Base-by-base conservation (phyloP, 2,329 filamentous ascomycete genomes). In the Neofusicoccum umdonicola region DNA sequence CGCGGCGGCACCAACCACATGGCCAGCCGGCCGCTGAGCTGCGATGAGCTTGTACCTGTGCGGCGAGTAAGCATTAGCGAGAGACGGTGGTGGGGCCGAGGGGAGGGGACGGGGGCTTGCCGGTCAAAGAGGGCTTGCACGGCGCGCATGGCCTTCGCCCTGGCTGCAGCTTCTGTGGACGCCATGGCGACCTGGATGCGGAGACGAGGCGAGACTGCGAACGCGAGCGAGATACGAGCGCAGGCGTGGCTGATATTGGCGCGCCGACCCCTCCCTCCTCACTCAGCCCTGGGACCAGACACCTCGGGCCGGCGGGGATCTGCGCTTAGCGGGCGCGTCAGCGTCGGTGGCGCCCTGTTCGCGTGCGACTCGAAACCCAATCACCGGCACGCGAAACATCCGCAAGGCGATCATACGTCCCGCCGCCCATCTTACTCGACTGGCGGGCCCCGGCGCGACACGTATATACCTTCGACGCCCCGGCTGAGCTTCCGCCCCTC, bases 111-210 rank as follows among this genome's bases (percentile, higher is more conserved):
- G 31, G 19, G 27, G 12, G 47, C 51, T 17, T 62, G 67, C 66
- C 72, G 68, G 41, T 76, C 74, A 62, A 77, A 77, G 68, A 76
- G 71, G 54, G 75, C 75, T 45, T 73, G 69, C 6, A 78, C 75
- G 8, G 76, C 75, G 17, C 69, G 69, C 67, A 75, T 77, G 65
- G 75, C 76, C 64, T 75, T 77, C 27, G 65, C 65, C 63, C 71
- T 69, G 66, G 69, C 71, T 56, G 67, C 71, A 54, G 50, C 47
- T 11, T 69, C 68, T 4, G 51, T 41, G 4, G 67, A n/a, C 35
- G 66, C 68, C 74, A 75, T 77, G 22, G 22, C 22, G 22, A 22
- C 22, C 22, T 22, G 22, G 22, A 3, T 22, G 22, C 22, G 47
- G 22, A 34, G 34, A 17, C 31, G 31, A 17, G 15, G 31, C 8